Evolutionary conservation across 1,139 yeast species (phyloP).

Genomic region (Debaryomyces nepalensis): DNA sequence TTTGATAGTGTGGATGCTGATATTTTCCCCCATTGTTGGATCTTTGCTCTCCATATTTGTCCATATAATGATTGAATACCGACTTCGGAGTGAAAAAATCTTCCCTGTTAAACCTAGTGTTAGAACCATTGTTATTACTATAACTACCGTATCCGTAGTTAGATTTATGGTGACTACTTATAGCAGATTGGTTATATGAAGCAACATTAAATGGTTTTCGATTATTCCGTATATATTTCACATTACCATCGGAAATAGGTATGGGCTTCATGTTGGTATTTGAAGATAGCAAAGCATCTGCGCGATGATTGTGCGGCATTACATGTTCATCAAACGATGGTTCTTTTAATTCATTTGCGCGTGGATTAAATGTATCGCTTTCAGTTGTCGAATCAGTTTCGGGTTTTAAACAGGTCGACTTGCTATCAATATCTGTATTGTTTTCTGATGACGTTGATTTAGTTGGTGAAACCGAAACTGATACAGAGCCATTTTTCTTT

Average conservation of each 20-base stretch:
- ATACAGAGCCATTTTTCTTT: not conserved
- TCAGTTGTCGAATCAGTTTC: constrained; percentile 11
- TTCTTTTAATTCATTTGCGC: constrained; percentile 12
- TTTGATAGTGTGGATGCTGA: constrained; percentile 16
- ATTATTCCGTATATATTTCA: constrained; percentile 50
- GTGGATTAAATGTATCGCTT: constrained; percentile 12
- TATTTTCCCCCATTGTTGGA: constrained; percentile 20
- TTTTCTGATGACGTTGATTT: constrained; percentile 6
- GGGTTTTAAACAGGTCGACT: constrained; percentile 1
- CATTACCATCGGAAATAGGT: constrained; percentile 37
- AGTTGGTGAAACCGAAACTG: constrained; percentile 14
- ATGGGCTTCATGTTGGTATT: constrained; percentile 49
- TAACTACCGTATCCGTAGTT: constrained; percentile 29
- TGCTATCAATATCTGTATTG: constrained; percentile 7
- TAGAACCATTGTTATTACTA: constrained; percentile 25
- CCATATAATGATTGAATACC: constrained; percentile 72
- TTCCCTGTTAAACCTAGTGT: constrained; percentile 57
- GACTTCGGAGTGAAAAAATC: constrained; percentile 82
- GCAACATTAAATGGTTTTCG: constrained; percentile 71
- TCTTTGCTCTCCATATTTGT: constrained; percentile 58
- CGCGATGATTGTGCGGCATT: constrained; percentile 49
- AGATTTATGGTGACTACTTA: constrained; percentile 19
- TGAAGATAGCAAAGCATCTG: constrained; percentile 50
- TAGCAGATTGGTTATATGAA: constrained; percentile 45
- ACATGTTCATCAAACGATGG: constrained; percentile 15